Evolutionary conservation across 139 green algal species (phyloP), one percentile per base, ranked within the genome.

Genomic region (Coccomyxa sp.): DNA sequence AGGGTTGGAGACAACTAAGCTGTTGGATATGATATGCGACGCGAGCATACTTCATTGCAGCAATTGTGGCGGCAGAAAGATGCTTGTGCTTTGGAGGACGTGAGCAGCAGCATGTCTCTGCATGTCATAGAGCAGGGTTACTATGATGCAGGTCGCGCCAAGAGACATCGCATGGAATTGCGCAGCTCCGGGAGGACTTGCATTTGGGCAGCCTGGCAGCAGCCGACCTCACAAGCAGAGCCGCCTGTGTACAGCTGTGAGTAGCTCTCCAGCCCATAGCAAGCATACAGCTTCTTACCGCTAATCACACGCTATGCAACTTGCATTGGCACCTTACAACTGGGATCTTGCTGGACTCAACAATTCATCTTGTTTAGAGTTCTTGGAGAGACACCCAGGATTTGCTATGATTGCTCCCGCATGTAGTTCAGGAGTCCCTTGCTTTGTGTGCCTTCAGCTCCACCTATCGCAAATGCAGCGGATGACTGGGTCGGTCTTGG

Each of bases 111-210:
- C 22, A 6, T 73, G 68, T 24, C 68, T 38, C 4, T 1, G 33
- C 6, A 33, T 73, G 27, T 18, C 24, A 24, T 31, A 6, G 68
- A 58, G 35, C 24, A n/a, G n/a, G n/a, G n/a, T n/a, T n/a, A n/a
- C 50, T 64, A 2, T 75, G 34, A 54, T 50, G 50, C 82, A 92
- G 86, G 22, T 78, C 84, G 12, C 88, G 81, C 6, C 79, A 95
- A 73, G 93, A 97, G 70, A 85, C 95, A 36, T 79, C 73, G 14
- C 31, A 74, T 12, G 90, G 89, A 8, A 82, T 89, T 27, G n/a
- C 77, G 9, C 35, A 50, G 8, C 41, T 90, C 10, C 78, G 75
- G 41, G 31, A 38, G 0, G 73, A 71, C 22, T 40, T 94, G 12
- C 29, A 36, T 16, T 2, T 18, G 0, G 81, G 81, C 14, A 2